Evolutionary conservation across 225 moss, liverwort and hornwort species (phyloP).

Genomic region (Straminergon stramineum): DNA sequence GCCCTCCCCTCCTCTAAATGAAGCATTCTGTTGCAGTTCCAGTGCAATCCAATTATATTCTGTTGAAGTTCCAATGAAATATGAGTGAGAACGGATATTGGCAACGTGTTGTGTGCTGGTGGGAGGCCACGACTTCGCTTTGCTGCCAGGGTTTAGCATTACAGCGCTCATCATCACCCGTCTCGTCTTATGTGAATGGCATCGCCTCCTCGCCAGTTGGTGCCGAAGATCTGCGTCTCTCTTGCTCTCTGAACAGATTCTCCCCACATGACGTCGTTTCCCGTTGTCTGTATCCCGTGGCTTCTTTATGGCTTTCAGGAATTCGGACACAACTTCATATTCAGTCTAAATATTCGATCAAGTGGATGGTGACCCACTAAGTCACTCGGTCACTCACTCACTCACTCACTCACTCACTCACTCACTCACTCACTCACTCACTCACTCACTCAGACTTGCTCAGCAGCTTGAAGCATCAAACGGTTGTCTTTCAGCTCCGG

Average conservation of each 20-base stretch:
- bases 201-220: background rate
- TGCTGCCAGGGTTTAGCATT: background rate
- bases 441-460: background rate
- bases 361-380: background rate
- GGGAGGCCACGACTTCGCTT: background rate
- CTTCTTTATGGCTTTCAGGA: background rate
- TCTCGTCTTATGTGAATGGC: background rate
- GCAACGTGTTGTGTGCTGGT: background rate
- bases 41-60: background rate
- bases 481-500: background rate
- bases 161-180: background rate
- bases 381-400: background rate
- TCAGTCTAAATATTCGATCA: background rate
- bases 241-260: background rate
- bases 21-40: background rate
- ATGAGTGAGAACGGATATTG: background rate
- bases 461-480: background rate
- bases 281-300: background rate
- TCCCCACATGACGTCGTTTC: background rate
- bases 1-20: background rate
- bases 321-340: background rate
- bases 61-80: background rate
- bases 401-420: background rate
- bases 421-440: background rate
- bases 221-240: background rate